phyloP scores from a whole-genome alignment of 202 grass and related monocot genomes.

The Panicum hallii region DNA sequence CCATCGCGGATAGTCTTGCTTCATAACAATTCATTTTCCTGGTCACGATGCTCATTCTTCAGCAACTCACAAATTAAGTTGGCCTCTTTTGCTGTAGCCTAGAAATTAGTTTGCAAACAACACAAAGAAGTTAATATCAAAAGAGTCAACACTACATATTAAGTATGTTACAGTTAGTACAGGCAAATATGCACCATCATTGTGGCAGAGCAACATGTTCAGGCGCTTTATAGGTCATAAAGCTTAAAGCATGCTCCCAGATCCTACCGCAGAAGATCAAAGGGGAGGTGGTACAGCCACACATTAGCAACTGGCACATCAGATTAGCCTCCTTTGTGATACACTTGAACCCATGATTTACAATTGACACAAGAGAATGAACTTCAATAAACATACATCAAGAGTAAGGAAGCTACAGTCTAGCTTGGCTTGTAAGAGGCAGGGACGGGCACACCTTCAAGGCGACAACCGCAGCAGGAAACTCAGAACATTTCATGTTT shows the following conservation, averaged over 20 bases:
- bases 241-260: not conserved
- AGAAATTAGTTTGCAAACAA: not conserved
- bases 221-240: not conserved
- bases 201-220: not conserved
- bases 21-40: not conserved
- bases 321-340: not conserved
- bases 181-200: slow-evolving; percentile 1
- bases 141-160: not conserved
- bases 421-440: not conserved
- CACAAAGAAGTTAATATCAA: slow-evolving; percentile 9
- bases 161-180: not conserved
- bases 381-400: not conserved
- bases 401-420: not conserved
- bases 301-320: not conserved
- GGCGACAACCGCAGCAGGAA: not conserved
- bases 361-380: not conserved
- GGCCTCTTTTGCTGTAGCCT: not conserved
- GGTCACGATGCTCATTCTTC: not conserved
- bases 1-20: not conserved
- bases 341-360: slow-evolving; percentile 9
- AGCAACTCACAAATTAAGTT: not conserved
- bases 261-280: not conserved
- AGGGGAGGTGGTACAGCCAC: not conserved
- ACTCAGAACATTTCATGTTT: not conserved
- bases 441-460: no score